Base-by-base conservation (phyloP, 2,329 filamentous ascomycete genomes). In the Cladosporium halotolerans region DNA sequence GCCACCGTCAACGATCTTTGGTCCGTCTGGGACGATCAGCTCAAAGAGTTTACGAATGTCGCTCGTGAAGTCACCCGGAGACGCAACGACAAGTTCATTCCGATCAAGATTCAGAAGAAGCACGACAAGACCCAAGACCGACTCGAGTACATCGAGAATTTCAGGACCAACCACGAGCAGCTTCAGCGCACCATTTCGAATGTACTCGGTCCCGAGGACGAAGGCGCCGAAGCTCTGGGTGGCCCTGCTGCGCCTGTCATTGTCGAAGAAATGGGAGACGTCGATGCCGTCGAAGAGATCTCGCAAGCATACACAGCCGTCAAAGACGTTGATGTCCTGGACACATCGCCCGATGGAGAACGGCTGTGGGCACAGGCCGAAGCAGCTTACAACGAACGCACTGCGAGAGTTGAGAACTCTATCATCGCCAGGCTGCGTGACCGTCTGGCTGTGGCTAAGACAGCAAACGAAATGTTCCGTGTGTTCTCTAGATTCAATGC, bases 401-500 rank as follows among this genome's bases (percentile, higher is more conserved):
- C 95, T 9, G 92, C 93, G 14, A 84, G 93, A 56, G 93, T 99
- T 4, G 93, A 99, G 70, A 99, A 99, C 72, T 96, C 93, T 3
- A 99, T 99, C 70, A 99, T 99, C 68, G 90, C 93, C 33, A 82
- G 90, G 51, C 78, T 99, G 32, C 82, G 93, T 64, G 93, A 99
- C 71, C 87, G 93, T 55, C 79, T 99, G 53, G 93, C 91, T 11
- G 96, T 90, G 6, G 92, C 93, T 10, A 96, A 95, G 77, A 96
- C 90, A 57, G 93, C 93, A 39, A 97, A 95, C 67, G 95, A 99
- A 72, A 99, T 99, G 93, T 99, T 99, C 71, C 88, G 95, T 52
- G 93, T 99, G 57, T 99, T 99, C 70, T 97, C 93, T 50, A 97
- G 97, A 69, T 99, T 99, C 80, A 99, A 99, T 68, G 93, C 93